These are phyloP conservation scores for Hymenoscyphus repandus DNA, from an alignment of 2,329 filamentous ascomycete genomes.

Conservation along the genomic window DNA sequence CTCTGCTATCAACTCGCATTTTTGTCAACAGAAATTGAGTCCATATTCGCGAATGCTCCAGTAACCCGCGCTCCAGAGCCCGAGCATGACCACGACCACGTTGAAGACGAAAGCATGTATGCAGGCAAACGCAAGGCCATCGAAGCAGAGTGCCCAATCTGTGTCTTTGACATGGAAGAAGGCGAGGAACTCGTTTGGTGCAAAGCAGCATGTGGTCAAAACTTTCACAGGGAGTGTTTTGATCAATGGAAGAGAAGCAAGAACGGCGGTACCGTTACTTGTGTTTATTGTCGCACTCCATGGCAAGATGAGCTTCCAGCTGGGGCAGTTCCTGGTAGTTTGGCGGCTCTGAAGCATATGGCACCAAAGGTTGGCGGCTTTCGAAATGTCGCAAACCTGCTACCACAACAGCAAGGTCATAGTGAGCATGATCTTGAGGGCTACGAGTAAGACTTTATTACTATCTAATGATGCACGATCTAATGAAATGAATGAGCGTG, in stretches of 20 bases:
- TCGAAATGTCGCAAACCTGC: slow-evolving; percentile 14
- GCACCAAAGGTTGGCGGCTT: slow-evolving; percentile 18
- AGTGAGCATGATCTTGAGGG: too few relatives aligned
- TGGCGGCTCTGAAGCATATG: slow-evolving; percentile 12
- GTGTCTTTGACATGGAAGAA: slow-evolving; percentile 22
- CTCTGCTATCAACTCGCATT: slow-evolving; percentile 18
- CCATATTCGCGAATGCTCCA: slow-evolving; percentile 17
- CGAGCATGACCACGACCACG: slow-evolving; percentile 4
- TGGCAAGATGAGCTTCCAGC: slow-evolving; percentile 42
- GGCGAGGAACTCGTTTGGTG: slow-evolving; percentile 48
- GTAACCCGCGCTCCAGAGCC: slow-evolving; percentile 12
- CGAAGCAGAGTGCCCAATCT: slow-evolving; percentile 19
- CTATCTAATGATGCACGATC: neutral
- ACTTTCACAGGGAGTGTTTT: slow-evolving; percentile 49
- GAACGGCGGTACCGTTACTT: slow-evolving; percentile 41
- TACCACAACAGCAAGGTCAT: slow-evolving; percentile 9
- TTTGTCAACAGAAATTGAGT: slow-evolving; percentile 13
- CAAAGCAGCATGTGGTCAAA: slow-evolving; percentile 50
- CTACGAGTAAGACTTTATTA: too few relatives aligned
- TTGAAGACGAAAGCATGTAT: slow-evolving; percentile 9
- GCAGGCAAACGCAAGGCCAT: slow-evolving; percentile 18
- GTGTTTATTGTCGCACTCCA: slow-evolving; percentile 53
- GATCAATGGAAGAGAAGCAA: slow-evolving; percentile 48
- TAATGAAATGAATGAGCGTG: neutral
- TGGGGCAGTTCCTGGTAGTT: slow-evolving; percentile 2